Evolutionary conservation across 306 rosid genomes (phyloP).

Genomic region (Arachis hypogaea): DNA sequence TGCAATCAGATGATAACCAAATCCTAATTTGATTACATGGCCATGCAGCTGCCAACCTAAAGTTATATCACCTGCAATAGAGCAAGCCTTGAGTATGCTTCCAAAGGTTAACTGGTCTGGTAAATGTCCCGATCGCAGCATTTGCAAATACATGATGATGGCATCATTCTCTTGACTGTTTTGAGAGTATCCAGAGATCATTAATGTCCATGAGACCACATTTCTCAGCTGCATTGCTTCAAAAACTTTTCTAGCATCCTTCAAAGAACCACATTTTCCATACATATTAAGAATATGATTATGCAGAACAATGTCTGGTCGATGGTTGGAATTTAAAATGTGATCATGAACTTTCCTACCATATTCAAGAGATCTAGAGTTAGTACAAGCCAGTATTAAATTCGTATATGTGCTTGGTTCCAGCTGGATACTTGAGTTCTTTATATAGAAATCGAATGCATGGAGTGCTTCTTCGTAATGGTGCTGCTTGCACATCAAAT

Average conservation of each 20-base stretch:
- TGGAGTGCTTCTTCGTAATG: slow-evolving; percentile 64
- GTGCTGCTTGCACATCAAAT: slow-evolving; percentile 52
- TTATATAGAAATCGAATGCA: slow-evolving; percentile 54
- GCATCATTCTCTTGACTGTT: slow-evolving; percentile 59
- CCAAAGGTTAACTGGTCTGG: slow-evolving; percentile 81
- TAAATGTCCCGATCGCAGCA: slow-evolving; percentile 56
- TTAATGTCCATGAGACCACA: slow-evolving; percentile 79
- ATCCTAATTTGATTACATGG: slow-evolving; percentile 62
- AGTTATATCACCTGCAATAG: slow-evolving; percentile 44
- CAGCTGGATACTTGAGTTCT: slow-evolving; percentile 41
- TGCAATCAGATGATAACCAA: slow-evolving; percentile 53
- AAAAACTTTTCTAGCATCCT: slow-evolving; percentile 66
- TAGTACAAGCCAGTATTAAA: slow-evolving; percentile 67
- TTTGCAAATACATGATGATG: slow-evolving; percentile 56
- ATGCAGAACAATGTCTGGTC: slow-evolving; percentile 55
- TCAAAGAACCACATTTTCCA: slow-evolving; percentile 75
- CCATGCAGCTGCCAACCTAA: slow-evolving; percentile 72
- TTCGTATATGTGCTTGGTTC: slow-evolving; percentile 53
- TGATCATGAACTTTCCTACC: slow-evolving; percentile 63
- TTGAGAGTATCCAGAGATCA: slow-evolving; percentile 70
- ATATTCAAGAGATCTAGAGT: slow-evolving; percentile 58
- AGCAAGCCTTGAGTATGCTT: slow-evolving; percentile 70
- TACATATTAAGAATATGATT: slow-evolving; percentile 76
- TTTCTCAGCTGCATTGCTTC: slow-evolving; percentile 66
- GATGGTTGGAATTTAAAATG: slow-evolving; percentile 47